phyloP scores from a whole-genome alignment of 164 flowering plant species.

The Annona cherimola region DNA sequence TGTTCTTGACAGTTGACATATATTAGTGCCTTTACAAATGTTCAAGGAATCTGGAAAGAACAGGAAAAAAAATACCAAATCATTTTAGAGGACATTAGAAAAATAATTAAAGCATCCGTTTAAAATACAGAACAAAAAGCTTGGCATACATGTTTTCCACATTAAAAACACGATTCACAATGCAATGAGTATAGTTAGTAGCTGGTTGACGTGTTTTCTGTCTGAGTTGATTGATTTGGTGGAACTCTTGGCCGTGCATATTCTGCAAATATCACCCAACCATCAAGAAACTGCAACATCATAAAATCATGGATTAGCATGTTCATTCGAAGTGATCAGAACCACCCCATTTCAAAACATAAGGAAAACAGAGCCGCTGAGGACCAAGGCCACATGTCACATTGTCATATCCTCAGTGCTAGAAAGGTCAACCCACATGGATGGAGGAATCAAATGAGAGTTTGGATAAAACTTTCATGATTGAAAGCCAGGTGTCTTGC shows the following conservation, averaged over 20 bases:
- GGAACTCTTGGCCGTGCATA: constrained; percentile 19
- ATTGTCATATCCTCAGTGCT: background rate
- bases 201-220: background rate
- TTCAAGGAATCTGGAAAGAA: background rate
- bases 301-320: background rate
- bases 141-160: background rate
- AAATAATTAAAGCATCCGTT: background rate
- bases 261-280: constrained; percentile 24
- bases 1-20: too few species aligned
- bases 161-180: background rate
- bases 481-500: too few species aligned
- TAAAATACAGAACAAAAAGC: background rate
- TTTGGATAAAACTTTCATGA: too few species aligned
- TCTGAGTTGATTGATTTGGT: background rate
- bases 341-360: background rate
- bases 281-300: constrained; percentile 18
- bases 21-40: background rate
- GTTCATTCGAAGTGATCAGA: background rate
- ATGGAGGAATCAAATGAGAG: background rate
- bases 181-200: background rate
- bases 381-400: too few species aligned
- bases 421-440: background rate
- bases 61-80: background rate
- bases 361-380: background rate
- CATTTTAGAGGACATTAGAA: background rate